Evolutionary conservation across 1,139 yeast genomes (phyloP).

Genomic region (Chernovozyma sophiae-reginae): DNA sequence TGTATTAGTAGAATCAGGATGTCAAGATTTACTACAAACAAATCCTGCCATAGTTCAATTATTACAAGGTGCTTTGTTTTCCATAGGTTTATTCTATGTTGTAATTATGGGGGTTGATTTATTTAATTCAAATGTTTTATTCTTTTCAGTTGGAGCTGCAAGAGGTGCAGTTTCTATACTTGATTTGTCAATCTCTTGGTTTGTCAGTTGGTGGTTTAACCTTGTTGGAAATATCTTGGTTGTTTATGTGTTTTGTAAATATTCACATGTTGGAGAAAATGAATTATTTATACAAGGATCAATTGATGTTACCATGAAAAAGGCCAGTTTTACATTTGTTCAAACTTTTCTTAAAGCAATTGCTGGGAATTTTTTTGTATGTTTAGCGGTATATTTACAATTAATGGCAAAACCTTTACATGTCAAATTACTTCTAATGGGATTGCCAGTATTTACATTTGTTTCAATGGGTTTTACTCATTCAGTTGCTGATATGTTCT

Average conservation of each 20-base stretch:
- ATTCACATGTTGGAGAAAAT: constrained; percentile 44
- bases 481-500: constrained; percentile 75
- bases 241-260: constrained; percentile 56
- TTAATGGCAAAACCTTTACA: constrained; percentile 77
- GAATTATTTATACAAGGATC: constrained; percentile 45
- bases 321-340: constrained; percentile 47
- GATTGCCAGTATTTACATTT: constrained; percentile 67
- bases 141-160: constrained; percentile 61
- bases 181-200: constrained; percentile 64
- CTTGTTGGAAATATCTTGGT: constrained; percentile 62
- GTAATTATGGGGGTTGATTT: constrained; percentile 70
- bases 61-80: constrained; percentile 55
- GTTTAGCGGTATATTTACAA: constrained; percentile 70
- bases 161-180: constrained; percentile 65
- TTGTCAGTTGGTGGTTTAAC: constrained; percentile 64
- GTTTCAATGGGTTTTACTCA: constrained; percentile 75
- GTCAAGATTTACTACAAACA: constrained; percentile 32
- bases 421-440: constrained; percentile 63
- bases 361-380: constrained; percentile 75
- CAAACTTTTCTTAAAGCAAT: constrained; percentile 61
- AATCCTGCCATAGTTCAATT: constrained; percentile 54
- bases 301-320: constrained; percentile 39
- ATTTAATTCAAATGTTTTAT: constrained; percentile 67
- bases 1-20: constrained; percentile 50
- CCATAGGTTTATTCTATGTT: constrained; percentile 70